Evolutionary conservation across 192 early-diverging fungal species (phyloP).

Genomic region (Piromyces finnis): DNA sequence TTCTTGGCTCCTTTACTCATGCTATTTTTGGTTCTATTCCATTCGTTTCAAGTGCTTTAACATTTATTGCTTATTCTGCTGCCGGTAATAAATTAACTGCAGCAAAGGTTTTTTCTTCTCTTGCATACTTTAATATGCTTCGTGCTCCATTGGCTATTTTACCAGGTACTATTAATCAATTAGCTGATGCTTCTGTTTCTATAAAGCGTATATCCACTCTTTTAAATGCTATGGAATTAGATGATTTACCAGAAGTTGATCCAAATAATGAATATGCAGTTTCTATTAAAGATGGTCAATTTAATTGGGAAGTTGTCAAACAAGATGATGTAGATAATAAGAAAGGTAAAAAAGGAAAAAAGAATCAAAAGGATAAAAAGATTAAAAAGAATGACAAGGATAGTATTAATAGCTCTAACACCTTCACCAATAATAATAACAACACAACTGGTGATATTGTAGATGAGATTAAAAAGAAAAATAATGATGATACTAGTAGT

Average conservation of each 20-base stretch:
- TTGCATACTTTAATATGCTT: slow-evolving; percentile 8
- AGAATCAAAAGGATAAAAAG: background rate
- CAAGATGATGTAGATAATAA: slow-evolving; percentile 3
- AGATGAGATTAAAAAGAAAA: background rate
- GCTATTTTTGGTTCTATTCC: background rate
- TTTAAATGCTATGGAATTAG: background rate
- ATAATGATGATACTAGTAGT: background rate
- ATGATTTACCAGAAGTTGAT: slow-evolving; percentile 14
- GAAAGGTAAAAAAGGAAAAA: background rate
- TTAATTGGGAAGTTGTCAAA: slow-evolving; percentile 4
- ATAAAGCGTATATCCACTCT: background rate
- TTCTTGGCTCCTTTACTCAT: background rate
- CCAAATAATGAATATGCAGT: slow-evolving; percentile 23
- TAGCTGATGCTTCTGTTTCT: background rate
- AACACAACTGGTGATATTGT: background rate
- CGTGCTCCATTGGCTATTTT: background rate
- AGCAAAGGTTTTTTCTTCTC: slow-evolving; percentile 17
- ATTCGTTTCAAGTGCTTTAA: background rate
- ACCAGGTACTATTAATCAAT: background rate
- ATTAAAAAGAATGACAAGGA: too few relatives aligned
- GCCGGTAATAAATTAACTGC: slow-evolving; percentile 11
- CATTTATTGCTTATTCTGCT: background rate
- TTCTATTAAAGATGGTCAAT: slow-evolving; percentile 24
- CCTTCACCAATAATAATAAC: background rate
- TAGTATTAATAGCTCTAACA: background rate